phyloP scores from a whole-genome alignment of 2,329 filamentous ascomycete genomes.

The Cladophialophora carrionii region DNA sequence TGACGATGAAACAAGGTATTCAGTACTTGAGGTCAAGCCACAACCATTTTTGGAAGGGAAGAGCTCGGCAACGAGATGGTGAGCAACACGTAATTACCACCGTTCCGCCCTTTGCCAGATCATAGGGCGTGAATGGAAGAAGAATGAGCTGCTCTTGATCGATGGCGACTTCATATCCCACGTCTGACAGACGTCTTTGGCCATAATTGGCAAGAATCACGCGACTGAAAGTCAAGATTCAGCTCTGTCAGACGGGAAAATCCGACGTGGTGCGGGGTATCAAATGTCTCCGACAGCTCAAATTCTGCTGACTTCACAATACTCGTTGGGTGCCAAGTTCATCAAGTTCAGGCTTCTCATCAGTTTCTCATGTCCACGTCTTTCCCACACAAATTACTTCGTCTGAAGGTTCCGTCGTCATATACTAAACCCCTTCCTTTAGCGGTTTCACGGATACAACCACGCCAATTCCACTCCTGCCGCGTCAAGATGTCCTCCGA shows the following conservation, averaged over 20 bases:
- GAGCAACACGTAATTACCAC: neutral
- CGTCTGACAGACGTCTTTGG: neutral
- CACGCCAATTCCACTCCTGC: slow-evolving; percentile 18
- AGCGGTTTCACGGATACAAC: neutral
- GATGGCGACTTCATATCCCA: neutral
- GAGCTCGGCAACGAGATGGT: neutral
- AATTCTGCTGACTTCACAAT: neutral
- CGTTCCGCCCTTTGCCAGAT: neutral
- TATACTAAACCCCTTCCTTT: slow-evolving; percentile 1
- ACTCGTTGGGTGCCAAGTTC: neutral
- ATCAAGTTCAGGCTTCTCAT: neutral
- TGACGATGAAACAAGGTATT: neutral
- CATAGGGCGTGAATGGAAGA: neutral
- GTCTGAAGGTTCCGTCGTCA: neutral
- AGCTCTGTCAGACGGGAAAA: neutral
- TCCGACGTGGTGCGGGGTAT: neutral
- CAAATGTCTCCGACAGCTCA: neutral
- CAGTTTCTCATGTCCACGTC: slow-evolving; percentile 6
- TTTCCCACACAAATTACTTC: neutral
- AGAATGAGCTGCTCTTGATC: neutral
- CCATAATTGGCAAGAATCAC: too few relatives aligned
- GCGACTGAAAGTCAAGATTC: neutral
- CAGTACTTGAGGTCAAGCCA: neutral
- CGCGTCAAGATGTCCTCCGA: slow-evolving; percentile 29
- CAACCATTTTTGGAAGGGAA: neutral